Evolutionary conservation across 805 yeast species (phyloP).

Genomic region (Starmerella potacharoeniae): DNA sequence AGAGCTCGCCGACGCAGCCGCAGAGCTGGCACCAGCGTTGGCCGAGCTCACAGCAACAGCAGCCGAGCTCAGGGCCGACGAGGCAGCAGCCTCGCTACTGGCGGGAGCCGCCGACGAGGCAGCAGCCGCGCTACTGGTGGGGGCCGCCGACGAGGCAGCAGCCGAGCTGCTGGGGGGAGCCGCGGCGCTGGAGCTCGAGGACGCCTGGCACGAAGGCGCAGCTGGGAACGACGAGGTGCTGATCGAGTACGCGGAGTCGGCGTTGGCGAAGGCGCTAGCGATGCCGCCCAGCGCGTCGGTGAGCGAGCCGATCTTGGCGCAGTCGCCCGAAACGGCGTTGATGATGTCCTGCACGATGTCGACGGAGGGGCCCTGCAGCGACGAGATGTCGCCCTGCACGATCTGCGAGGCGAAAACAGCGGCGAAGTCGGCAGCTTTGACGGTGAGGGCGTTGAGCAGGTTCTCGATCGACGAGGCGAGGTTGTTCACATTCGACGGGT

Average conservation of each 20-base stretch:
- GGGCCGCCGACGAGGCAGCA: background rate
- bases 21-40: slow-evolving; percentile 6
- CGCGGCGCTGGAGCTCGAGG: background rate
- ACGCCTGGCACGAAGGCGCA: slow-evolving; percentile 3
- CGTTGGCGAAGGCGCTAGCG: slow-evolving; percentile 1
- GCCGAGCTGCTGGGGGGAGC: background rate
- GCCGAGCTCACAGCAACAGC: background rate
- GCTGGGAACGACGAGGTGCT: slow-evolving; percentile 9
- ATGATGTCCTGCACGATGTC: slow-evolving; percentile 15
- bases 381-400: slow-evolving; percentile 15
- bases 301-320: slow-evolving; percentile 1
- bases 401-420: slow-evolving; percentile 20
- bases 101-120: background rate
- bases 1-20: background rate
- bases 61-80: background rate
- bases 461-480: slow-evolving; percentile 12
- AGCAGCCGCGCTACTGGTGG: background rate
- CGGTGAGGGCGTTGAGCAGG: slow-evolving; percentile 18
- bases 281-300: background rate
- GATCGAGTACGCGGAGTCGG: slow-evolving; percentile 5
- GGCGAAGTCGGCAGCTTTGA: slow-evolving; percentile 21
- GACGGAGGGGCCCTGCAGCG: slow-evolving; percentile 18
- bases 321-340: slow-evolving; percentile 7
- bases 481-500: slow-evolving; percentile 7
- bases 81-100: background rate